Base-by-base conservation (phyloP, 768 basidiomycete species). In the Termitomyces bulborhizus region DNA sequence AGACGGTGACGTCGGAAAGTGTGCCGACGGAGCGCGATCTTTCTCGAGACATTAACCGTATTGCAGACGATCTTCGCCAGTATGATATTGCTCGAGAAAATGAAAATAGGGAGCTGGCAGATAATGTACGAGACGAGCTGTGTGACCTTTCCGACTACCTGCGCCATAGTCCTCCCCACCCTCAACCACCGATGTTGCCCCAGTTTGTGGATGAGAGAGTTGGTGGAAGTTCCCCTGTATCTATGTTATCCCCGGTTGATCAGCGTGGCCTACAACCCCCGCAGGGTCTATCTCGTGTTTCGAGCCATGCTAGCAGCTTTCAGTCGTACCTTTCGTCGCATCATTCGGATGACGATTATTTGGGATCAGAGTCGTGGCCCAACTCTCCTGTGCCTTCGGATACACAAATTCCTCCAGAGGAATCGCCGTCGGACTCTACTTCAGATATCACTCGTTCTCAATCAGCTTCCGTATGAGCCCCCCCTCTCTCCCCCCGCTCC, bases 61-160 rank as follows among this genome's bases (percentile, higher is more conserved):
- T 82, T 8, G 75, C 71, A 1, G 82, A 88, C 50, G 84, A 89
- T 51, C 63, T 92, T 12, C 73, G 72, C 8, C 65, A 68, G 2
- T 76, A 76, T 53, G 83, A 92, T 60, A 72, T 78, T 32, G 71
- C 75, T 16, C 73, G 88, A 51, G 84, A 82, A 0, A 74, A 80
- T 3, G 88, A 94, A 60, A 80, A 76, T 31, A 74, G 80, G 27
- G 84, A 85, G 15, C 65, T 94, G 7, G 76, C 78, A 0, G 82
- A 81, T 45, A 84, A 88, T 63, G 75, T 96, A 4, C 80, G 86
- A 55, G 75, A 85, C 37, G 84, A 89, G 60, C 71, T 96, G 3
- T 75, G 75, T 11, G 81, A 84, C 44, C 73, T 94, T 11, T 79
- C 83, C 0, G 72, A 81, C 29, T 79, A 76, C 57, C 67, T 87